Percentiles rank a stretch among this genome's conserved stretches.
Conservation (phyloP, 306 rosid genomes). For the Cucurbita ficifolia region DNA sequence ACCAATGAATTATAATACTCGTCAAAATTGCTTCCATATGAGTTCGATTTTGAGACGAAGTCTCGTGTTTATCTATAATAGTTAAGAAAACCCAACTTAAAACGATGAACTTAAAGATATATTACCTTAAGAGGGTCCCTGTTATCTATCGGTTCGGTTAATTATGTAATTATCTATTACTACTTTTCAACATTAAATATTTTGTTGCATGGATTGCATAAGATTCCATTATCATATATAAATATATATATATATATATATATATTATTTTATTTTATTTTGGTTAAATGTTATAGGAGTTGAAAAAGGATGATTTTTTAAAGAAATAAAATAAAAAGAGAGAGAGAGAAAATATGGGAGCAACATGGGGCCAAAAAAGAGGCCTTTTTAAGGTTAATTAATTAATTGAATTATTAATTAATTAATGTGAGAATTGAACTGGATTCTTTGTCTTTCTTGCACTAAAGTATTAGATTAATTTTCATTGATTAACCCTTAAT, state of each 20-base stretch:
- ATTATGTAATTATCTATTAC: neutral
- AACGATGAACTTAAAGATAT: too few relatives aligned
- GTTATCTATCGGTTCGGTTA: too few relatives aligned
- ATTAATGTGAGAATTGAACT: conserved; percentile 36
- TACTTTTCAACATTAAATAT: neutral
- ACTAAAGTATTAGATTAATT: conserved; percentile 17
- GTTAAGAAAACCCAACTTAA: too few relatives aligned
- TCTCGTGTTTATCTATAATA: too few relatives aligned
- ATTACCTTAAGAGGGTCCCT: too few relatives aligned
- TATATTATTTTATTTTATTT: too few relatives aligned
- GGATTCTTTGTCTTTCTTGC: conserved; percentile 49
- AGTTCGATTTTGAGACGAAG: too few relatives aligned
- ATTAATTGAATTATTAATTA: neutral
- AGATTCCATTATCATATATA: neutral
- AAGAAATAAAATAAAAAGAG: neutral
- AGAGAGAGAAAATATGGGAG: neutral
- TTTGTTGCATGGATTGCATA: neutral
- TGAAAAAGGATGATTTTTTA: neutral
- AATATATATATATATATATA: too few relatives aligned
- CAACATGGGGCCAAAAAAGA: conserved; percentile 62
- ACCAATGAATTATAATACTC: too few relatives aligned
- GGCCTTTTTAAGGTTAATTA: neutral
- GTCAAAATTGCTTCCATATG: too few relatives aligned
- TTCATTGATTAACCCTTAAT: neutral
- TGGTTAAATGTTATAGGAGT: too few relatives aligned